Percentiles rank a stretch among this genome's conserved stretches.
Conservation (phyloP, 192 early-diverging fungal genomes). For the Backusella tuberculispora region DNA sequence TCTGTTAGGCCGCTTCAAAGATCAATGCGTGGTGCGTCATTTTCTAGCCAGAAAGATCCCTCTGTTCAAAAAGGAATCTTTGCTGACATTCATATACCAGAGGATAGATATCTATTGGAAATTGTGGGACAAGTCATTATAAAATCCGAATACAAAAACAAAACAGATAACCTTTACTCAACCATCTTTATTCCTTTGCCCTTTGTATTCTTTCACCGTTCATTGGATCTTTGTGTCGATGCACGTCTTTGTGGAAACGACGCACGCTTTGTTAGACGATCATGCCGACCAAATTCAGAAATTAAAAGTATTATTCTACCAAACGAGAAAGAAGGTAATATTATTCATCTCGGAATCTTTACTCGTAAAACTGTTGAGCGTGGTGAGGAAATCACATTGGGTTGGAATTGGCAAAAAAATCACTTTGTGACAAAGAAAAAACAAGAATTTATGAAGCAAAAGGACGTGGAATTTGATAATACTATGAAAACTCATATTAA, state of each 20-base stretch:
- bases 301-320: conserved; percentile 63
- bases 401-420: conserved; percentile 68
- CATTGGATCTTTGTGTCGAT: conserved; percentile 70
- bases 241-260: conserved; percentile 69
- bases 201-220: conserved; percentile 67
- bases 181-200: conserved; percentile 64
- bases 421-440: conserved; percentile 43
- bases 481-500: conserved; percentile 34
- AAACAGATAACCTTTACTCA: conserved; percentile 62
- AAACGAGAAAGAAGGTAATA: conserved; percentile 45
- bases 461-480: neutral
- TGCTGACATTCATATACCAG: conserved; percentile 40
- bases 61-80: conserved; percentile 13
- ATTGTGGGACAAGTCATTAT: conserved; percentile 73
- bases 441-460: conserved; percentile 16
- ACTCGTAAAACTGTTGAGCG: conserved; percentile 55
- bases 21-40: neutral
- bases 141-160: conserved; percentile 65
- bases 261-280: conserved; percentile 67
- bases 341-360: conserved; percentile 71
- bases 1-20: neutral
- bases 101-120: conserved; percentile 68
- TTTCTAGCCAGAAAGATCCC: neutral
- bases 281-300: conserved; percentile 68
- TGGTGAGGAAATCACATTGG: conserved; percentile 72